Base-by-base conservation (phyloP, 2,329 filamentous ascomycete species). In the Penicillium sp. region DNA sequence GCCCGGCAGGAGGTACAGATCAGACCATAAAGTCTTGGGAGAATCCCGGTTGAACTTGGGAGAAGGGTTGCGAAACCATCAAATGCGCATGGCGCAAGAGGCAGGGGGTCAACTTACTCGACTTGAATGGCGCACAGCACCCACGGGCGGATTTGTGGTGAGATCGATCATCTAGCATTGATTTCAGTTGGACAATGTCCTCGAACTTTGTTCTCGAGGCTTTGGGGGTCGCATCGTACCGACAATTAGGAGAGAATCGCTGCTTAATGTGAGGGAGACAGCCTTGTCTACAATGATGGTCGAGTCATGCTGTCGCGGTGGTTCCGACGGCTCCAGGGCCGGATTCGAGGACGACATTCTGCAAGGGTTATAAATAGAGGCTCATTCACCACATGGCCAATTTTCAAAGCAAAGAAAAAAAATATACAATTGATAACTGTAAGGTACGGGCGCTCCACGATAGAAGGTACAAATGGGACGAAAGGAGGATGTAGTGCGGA, bases 261-360 rank as follows among this genome's bases (percentile, higher is more conserved):
- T 78, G 18, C 76, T 77, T 37, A 86, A 68, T 1, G 80, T 83
- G 43, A 86, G 68, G 26, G 76, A 80, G 9, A 79, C 79, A 63
- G 80, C 76, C 49, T 77, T 73, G 57, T 77, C 79, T 13, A 84
- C 76, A 42, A 69, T 63, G 47, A 83, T 67, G 36, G 76, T 78
- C 42, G 70, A 64, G 52, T 73, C 73, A 44, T 64, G 62, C 29
- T 68, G 61, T 46, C 71, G 65, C 25, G 66, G 61, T 34, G 56
- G 53, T 36, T 65, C 66, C 45, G 61, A 58, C 43, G 64, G 62
- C 29, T 66, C 63, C 39, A 61, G 54, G 24, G 58, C 59, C 33
- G 60, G 47, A 24, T 57, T 56, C 47, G 53, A 39, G 42, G 53
- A 52, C 40, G 59, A 45, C 56, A 60, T 65, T 46, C 50, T 58